Conservation (phyloP, 164 flowering plant species). For the Liquidambar formosana region DNA sequence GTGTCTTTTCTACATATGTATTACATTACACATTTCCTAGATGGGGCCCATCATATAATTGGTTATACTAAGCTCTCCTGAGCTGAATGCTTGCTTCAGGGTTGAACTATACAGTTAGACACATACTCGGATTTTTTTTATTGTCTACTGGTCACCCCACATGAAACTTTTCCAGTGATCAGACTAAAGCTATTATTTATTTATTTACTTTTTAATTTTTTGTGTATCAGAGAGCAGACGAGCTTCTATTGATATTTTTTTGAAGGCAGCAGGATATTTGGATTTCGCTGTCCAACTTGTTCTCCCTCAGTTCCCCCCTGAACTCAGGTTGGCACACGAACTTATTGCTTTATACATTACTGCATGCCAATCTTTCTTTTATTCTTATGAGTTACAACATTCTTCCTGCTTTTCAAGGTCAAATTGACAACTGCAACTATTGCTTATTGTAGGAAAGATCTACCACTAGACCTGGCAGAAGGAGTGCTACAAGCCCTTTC, state of each 20-base stretch:
- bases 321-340: constrained; percentile 55
- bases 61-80: no score
- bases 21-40: no score
- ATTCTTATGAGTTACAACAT: background rate
- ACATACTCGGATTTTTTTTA: background rate
- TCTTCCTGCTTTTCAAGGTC: constrained; percentile 7
- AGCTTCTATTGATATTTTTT: constrained; percentile 72
- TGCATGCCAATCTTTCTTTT: background rate
- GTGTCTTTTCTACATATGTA: no score
- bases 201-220: constrained; percentile 6
- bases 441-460: constrained; percentile 55
- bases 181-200: background rate
- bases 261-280: constrained; percentile 93
- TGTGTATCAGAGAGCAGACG: constrained; percentile 66
- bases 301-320: constrained; percentile 74
- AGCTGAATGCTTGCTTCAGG: no score
- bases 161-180: background rate
- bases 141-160: background rate
- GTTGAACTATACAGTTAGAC: no score
- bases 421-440: background rate
- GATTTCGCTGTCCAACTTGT: constrained; percentile 85
- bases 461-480: constrained; percentile 88
- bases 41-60: no score
- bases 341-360: background rate
- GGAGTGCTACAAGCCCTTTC: constrained; percentile 85